Base-by-base conservation (phyloP, 768 basidiomycete species). In the Mycena haematopus region DNA sequence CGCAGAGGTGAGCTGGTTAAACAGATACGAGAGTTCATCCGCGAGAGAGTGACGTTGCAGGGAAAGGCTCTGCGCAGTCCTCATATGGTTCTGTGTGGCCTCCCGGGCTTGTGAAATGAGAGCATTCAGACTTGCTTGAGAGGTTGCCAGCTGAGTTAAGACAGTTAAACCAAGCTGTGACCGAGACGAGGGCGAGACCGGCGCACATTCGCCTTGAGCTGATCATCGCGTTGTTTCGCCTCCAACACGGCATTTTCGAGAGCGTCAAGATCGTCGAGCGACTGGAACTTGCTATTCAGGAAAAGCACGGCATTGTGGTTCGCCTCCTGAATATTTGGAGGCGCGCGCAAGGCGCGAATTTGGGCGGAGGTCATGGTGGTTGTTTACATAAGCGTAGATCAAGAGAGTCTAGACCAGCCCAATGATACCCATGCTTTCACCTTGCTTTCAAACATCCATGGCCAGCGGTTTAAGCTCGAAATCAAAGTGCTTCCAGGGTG, bases 1-100 rank as follows among this genome's bases (percentile, higher is more conserved):
- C 2, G 84, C 78, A 1, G 89, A 89, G 51, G 86, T 79, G 44
- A 96, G 79, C 54, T 89, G 85, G 53, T 80, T 76, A 6, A 86
- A 84, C 29, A 96, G 76, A 61, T 84, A 84, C 14, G 86, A 78
- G 13, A 96, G 79, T 72, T 95, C 90, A 70, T 96, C 94, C 17
- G 86, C 83, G 21, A 96, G 77, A 1, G 84, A 85, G 74, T 94
- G 91, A 25, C 94, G 82, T 35, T 89, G 75, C n/a, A 91, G 79
- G 1, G 92, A 87, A 42, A 94, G 78, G 58, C 89, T 86, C 70
- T 92, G 88, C 0, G 91, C 91, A 10, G 85, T 82, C 54, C 82
- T 78, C 36, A 92, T 77, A 35, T 88, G 79, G 24, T 75, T 71
- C 55, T 83, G 72, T 2, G 84, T 82, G 22, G 78, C 72, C 13